phyloP scores from a whole-genome alignment of 2,329 filamentous ascomycete species.

The Trichoderma semiorbis region DNA sequence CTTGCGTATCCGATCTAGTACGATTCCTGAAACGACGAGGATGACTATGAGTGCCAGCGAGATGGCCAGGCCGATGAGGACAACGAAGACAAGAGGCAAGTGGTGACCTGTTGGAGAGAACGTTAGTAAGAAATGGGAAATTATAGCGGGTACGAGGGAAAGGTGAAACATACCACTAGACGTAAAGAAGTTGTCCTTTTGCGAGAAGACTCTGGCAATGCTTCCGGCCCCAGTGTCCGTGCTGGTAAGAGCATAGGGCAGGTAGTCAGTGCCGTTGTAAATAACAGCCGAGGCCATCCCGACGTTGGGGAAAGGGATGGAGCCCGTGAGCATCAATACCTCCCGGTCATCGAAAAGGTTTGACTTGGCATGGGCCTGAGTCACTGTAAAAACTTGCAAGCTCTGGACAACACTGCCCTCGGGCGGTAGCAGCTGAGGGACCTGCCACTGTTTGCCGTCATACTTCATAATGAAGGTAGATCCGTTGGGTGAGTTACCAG shows the following conservation, averaged over 20 bases:
- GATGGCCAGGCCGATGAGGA: constrained; percentile 77
- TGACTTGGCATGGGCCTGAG: constrained; percentile 61
- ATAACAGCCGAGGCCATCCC: constrained; percentile 82
- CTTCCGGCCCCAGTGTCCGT: constrained; percentile 64
- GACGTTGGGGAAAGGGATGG: constrained; percentile 69
- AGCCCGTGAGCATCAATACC: constrained; percentile 79
- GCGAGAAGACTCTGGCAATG: constrained; percentile 78
- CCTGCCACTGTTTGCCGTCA: constrained; percentile 67
- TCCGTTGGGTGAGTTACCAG: constrained; percentile 62
- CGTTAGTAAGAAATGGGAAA: neutral
- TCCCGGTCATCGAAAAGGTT: constrained; percentile 64
- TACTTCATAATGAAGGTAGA: constrained; percentile 79
- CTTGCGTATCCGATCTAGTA: constrained; percentile 72
- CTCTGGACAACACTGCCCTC: constrained; percentile 67
- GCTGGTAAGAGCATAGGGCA: constrained; percentile 74
- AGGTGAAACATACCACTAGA: constrained; percentile 47
- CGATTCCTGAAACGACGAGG: constrained; percentile 69
- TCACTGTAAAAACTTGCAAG: constrained; percentile 76
- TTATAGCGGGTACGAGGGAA: neutral
- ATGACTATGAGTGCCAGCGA: constrained; percentile 74
- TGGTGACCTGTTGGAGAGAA: constrained; percentile 30
- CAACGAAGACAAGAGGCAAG: constrained; percentile 71
- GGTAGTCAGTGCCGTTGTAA: constrained; percentile 77
- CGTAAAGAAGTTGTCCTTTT: constrained; percentile 73
- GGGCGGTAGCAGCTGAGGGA: constrained; percentile 61